phyloP scores from a whole-genome alignment of 768 basidiomycete genomes.

The Phlebiopsis flavidoalba region DNA sequence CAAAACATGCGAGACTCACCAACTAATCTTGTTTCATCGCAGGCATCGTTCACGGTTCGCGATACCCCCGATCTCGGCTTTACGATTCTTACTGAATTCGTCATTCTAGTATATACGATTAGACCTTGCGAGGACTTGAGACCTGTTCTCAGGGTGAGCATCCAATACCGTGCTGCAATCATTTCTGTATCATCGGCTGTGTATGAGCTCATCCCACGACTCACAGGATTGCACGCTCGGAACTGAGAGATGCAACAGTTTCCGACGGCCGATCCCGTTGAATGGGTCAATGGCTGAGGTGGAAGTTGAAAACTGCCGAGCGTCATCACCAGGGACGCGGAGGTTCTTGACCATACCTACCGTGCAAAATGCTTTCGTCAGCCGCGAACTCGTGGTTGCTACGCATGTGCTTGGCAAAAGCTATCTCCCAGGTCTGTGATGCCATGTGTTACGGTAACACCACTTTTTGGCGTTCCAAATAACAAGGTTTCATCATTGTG shows the following conservation, averaged over 20 bases:
- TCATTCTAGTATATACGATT: constrained; percentile 37
- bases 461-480: background rate
- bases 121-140: background rate
- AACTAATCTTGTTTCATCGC: constrained; percentile 7
- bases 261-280: background rate
- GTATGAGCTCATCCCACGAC: background rate
- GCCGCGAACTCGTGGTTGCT: background rate
- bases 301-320: background rate
- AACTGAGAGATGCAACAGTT: background rate
- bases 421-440: background rate
- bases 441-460: background rate
- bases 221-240: background rate
- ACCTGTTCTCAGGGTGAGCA: background rate
- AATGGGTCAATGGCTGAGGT: background rate
- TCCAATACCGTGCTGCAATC: background rate
- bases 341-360: too few relatives aligned
- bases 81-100: constrained; percentile 8
- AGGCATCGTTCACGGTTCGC: constrained; percentile 47
- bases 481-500: background rate
- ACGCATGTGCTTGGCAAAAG: background rate
- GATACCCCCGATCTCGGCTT: background rate
- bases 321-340: too few relatives aligned
- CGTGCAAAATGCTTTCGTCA: background rate
- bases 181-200: background rate
- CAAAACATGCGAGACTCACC: constrained; percentile 1